Base-by-base conservation (phyloP, 164 flowering plant genomes). In the Pachysandra terminalis region DNA sequence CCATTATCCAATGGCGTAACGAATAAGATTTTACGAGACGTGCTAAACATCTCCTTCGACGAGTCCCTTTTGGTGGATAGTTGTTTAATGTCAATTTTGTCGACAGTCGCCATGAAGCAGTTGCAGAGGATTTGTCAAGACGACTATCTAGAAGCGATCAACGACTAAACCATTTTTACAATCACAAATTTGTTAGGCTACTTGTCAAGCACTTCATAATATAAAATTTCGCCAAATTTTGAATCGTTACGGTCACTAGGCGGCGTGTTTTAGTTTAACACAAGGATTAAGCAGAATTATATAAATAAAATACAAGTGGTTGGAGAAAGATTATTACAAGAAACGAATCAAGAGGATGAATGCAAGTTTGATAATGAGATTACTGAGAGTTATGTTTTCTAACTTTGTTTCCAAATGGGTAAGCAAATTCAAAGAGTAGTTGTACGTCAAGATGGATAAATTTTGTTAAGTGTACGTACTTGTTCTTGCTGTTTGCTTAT, bases 121-220 rank as follows among this genome's bases (percentile, higher is more conserved):
- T 70, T 37, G 56, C 19, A 40, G 57, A 17, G 24, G 19, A 51
- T 19, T 26, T 8, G 13, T 55, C 37, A 68, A 40, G 35, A 35
- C 55, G 68, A 66, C 63, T 41, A 41, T 49, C 54, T 69, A 59
- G 58, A 65, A 62, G 56, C 17, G 65, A 35, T 55, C 60, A 2
- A 24, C 6, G 35, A 61, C 27, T 23, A 24, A 32, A 26, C 1
- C 23, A 37, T 0, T 13, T 32, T 32, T 27, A 51, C 13, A 19
- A 25, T 23, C 25, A n/a, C 53, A 40, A 63, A 35, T 63, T 69
- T 69, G 67, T 63, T 69, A 57, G 32, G 24, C 45, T 57, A 45
- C 74, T 71, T 71, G 64, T 65, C 3, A 32, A 71, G 56, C 74
- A 71, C 74, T 71, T 71, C 65, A 71, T 3, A 49, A 7, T 28